Base-by-base conservation (phyloP, 2,329 filamentous ascomycete species). In the Colletotrichum graminicola region DNA sequence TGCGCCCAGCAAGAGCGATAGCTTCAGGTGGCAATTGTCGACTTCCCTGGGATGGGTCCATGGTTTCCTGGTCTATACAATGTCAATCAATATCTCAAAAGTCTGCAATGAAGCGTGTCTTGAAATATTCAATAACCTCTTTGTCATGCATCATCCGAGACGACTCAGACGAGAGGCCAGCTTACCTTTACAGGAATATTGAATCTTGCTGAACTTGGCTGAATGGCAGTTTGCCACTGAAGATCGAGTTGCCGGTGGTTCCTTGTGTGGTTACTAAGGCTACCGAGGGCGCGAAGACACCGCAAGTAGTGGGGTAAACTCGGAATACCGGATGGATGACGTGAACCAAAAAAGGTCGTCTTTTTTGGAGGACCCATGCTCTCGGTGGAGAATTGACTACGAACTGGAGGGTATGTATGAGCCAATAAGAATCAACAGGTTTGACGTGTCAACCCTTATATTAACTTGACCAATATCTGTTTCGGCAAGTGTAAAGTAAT, bases 1-100 rank as follows among this genome's bases (percentile, higher is more conserved):
- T 87, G 73, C 87, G 88, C 12, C 85, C 83, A 2, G 91, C 91
- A 41, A 94, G 86, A 5, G 88, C 90, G 61, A 94, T 84, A 49
- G 89, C 90, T 77, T 90, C 91, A 0, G 90, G 89, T 0, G 91
- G 89, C 7, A 92, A 82, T 14, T 61, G 39, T 12, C 5, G 18
- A 5, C 21, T 36, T 26, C 6, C 34, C 3, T 54, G 36, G 10
- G 65, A 67, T 8, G 56, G 32, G 11, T 70, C 68, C 68, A 71
- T 71, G 47, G 2, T 63, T 39, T 0, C 1, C n/a, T 56, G 36
- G 2, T 7, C n/a, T 66, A 16, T 21, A 10, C 10, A n/a, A n/a
- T 11, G 43, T 49, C 14, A 26, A 2, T 18, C 54, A 23, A 3
- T 51, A 34, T 32, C 23, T 26, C 16, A 29, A 23, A 18, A 1